Evolutionary conservation across 306 rosid genomes (phyloP), one percentile per base, ranked within the genome.

Genomic region (Rosa persica): DNA sequence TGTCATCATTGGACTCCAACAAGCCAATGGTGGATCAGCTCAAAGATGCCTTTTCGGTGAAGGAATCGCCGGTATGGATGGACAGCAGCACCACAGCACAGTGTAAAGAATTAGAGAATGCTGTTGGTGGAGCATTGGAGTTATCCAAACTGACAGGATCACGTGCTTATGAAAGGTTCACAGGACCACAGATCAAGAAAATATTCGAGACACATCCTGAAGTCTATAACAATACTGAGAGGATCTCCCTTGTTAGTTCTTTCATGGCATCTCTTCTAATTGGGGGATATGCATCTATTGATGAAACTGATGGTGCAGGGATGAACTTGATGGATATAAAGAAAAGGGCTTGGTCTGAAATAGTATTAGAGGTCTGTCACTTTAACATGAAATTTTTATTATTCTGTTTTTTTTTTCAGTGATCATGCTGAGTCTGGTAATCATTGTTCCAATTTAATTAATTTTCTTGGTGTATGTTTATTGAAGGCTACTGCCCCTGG

Each of bases 191-290:
- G 77, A 95, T 95, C 67, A 91, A 81, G 91, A 95, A 89, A 80
- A 89, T 95, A 80, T 87, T 79, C 8, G 91, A 92, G 79, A 79
- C 77, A 0, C 93, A 87, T 72, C 93, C 92, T 0, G 90, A 87
- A 36, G 85, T 83, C 70, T 95, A 95, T 86, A 70, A 74, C 15
- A 76, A 80, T 74, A 95, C 98, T 2, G 99, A 93, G 71, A 95
- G 99, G 89, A 95, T 95, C 76, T 95, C 99, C 12, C 93, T 95
- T 60, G 97, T 95, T 73, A 95, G 99, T 83, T 95, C 99, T 67
- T 95, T 95, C 70, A 75, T 91, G 97, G 99, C 98, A 0, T 95
- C 98, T 38, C 87, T 95, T 84, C 79, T 93, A 9, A 39, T 89
- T 27, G 99, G 99, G 10, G 75, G 67, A 54, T 87, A 95, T 85